phyloP scores from a whole-genome alignment of 148 eudicot genomes.

The Chenopodium album region DNA sequence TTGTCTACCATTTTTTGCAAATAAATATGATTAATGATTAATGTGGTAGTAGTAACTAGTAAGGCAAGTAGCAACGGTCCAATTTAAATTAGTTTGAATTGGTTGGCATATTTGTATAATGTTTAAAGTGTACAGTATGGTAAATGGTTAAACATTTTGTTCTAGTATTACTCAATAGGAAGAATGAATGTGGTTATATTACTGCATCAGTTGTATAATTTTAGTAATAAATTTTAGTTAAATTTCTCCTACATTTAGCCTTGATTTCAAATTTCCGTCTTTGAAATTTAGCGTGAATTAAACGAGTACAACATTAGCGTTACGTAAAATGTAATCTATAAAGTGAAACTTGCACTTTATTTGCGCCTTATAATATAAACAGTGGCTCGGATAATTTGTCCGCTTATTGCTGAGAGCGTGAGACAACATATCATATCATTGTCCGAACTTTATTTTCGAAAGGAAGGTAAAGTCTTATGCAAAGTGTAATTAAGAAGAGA shows the following conservation, averaged over 20 bases:
- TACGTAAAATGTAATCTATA: too few relatives aligned
- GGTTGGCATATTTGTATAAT: slow-evolving; percentile 5
- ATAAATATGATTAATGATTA: background rate
- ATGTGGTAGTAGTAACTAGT: background rate
- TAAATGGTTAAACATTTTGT: too few relatives aligned
- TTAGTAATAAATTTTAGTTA: slow-evolving; percentile 1
- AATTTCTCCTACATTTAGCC: background rate
- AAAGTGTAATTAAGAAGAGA: background rate
- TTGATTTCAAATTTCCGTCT: background rate
- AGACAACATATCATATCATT: too few relatives aligned
- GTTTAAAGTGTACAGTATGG: background rate
- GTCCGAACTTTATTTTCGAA: too few relatives aligned
- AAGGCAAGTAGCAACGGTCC: background rate
- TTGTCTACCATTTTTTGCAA: background rate
- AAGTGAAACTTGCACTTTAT: too few relatives aligned
- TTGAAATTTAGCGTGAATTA: too few relatives aligned
- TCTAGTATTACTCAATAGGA: background rate
- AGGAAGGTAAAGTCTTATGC: background rate
- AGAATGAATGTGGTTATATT: background rate
- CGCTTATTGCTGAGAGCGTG: too few relatives aligned
- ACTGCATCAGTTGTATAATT: slow-evolving; percentile 1
- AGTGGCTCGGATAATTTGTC: too few relatives aligned
- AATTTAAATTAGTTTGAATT: slow-evolving; percentile 8
- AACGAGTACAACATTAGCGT: too few relatives aligned
- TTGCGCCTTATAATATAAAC: too few relatives aligned